Conservation (phyloP, 1,284 basidiomycete genomes). For the Cryptococcus floricola region DNA sequence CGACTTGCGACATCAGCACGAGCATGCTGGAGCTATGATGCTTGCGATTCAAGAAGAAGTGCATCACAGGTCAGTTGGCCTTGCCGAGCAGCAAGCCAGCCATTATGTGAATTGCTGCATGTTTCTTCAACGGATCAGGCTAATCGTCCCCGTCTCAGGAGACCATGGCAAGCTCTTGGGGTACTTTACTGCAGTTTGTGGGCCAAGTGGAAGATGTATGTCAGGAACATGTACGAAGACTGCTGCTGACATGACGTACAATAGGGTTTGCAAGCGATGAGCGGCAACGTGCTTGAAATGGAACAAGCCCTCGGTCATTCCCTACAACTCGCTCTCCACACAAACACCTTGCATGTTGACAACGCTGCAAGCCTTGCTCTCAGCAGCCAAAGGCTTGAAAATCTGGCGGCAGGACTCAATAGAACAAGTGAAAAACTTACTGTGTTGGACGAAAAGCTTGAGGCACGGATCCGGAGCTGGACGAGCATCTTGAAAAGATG, state of each 20-base stretch:
- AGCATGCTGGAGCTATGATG: too few relatives aligned
- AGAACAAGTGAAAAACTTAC: not conserved
- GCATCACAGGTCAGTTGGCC: not conserved
- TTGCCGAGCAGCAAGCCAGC: slow-evolving; percentile 1
- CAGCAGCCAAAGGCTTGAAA: not conserved
- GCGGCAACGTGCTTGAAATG: not conserved
- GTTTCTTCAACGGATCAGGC: not conserved
- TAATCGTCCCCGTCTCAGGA: not conserved
- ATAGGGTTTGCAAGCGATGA: not conserved
- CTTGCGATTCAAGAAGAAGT: too few relatives aligned
- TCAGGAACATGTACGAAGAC: too few relatives aligned
- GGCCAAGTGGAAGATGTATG: not conserved
- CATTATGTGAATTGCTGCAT: not conserved
- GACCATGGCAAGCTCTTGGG: not conserved
- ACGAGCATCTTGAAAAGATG: not conserved
- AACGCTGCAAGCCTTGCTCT: not conserved
- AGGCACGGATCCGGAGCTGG: not conserved
- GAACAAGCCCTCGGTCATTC: not conserved
- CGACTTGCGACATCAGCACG: too few relatives aligned
- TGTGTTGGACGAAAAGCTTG: not conserved
- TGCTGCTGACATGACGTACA: not conserved
- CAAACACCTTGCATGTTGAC: not conserved
- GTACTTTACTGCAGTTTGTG: not conserved
- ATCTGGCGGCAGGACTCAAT: not conserved
- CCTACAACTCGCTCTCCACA: not conserved